Conservation (phyloP, 2,329 filamentous ascomycete genomes). For the Phoma herbarum region DNA sequence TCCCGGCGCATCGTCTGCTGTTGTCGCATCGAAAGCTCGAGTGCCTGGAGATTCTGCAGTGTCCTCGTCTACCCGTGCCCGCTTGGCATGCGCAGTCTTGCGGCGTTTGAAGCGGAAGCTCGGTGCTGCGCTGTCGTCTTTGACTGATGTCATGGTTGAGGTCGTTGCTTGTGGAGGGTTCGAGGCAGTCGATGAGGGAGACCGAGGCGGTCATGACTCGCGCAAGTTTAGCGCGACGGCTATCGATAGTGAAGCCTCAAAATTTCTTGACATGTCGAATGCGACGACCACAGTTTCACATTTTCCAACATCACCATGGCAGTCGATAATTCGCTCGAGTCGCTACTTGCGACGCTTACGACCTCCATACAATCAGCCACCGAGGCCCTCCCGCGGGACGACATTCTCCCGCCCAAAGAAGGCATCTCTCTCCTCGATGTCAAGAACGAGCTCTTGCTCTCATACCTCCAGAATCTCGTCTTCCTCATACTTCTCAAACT, state of each 20-base stretch:
- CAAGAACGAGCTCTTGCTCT: conserved; percentile 96
- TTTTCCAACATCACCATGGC: conserved; percentile 40
- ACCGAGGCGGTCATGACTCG: conserved; percentile 1
- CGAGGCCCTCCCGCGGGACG: conserved; percentile 61
- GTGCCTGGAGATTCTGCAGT: background rate
- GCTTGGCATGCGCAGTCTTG: conserved; percentile 40
- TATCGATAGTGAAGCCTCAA: conserved; percentile 18
- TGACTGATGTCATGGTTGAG: conserved; percentile 27
- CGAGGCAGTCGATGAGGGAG: background rate
- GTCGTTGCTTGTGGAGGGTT: background rate
- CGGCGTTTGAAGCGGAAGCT: conserved; percentile 46
- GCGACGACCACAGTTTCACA: background rate
- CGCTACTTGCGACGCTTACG: conserved; percentile 56
- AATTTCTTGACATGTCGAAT: conserved; percentile 15
- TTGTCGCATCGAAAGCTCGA: conserved; percentile 20
- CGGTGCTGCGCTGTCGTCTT: conserved; percentile 27
- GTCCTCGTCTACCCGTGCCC: conserved; percentile 28
- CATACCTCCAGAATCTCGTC: conserved; percentile 93
- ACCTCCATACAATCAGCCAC: conserved; percentile 71
- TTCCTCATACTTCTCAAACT: conserved; percentile 86
- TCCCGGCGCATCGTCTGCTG: conserved; percentile 19
- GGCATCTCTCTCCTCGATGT: conserved; percentile 94
- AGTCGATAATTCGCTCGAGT: conserved; percentile 51
- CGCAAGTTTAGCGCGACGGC: background rate
- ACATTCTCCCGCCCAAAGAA: conserved; percentile 75